Conservation (phyloP, 805 yeast species). For the Sungouiella thailandica region DNA sequence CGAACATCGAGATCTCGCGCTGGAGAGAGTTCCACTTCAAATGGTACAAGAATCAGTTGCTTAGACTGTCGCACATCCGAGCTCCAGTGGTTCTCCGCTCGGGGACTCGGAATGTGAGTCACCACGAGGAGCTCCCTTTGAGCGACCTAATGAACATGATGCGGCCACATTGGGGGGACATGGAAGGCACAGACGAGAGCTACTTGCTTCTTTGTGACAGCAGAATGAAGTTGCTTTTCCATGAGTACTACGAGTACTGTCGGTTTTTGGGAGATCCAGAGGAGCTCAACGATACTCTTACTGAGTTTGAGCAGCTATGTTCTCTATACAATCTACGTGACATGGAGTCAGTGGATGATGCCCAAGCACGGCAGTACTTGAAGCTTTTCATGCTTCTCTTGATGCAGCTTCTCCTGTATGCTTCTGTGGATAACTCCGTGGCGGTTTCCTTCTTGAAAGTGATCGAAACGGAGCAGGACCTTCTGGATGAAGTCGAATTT, state of each 20-base stretch:
- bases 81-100: neutral
- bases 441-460: neutral
- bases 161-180: too few species aligned
- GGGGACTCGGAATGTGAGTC: neutral
- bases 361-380: neutral
- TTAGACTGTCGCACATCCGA: neutral
- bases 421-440: neutral
- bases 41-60: neutral
- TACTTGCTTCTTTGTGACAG: neutral
- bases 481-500: neutral
- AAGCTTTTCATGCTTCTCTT: neutral
- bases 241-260: neutral
- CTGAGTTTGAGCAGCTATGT: neutral
- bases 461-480: neutral
- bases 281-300: neutral
- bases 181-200: neutral
- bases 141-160: neutral
- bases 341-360: neutral
- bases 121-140: neutral
- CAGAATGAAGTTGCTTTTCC: neutral
- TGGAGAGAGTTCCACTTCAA: conserved; percentile 23
- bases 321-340: neutral
- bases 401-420: neutral
- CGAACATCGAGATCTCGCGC: conserved; percentile 4
- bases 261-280: neutral